Evolutionary conservation across 495 filamentous ascomycete species (phyloP).

Genomic region (Lasiosphaeriaceae sp.): DNA sequence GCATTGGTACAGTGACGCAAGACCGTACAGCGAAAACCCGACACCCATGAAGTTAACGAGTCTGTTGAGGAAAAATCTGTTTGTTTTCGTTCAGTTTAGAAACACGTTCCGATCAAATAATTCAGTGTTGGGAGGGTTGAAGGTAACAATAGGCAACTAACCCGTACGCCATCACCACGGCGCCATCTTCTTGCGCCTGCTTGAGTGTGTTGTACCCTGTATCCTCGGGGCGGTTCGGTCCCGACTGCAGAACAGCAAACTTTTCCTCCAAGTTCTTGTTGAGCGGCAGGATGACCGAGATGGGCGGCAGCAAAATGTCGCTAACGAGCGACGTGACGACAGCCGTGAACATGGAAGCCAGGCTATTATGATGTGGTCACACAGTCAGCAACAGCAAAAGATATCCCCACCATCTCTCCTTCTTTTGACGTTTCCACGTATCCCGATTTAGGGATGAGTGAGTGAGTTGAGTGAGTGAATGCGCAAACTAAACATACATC

Average conservation of each 20-base stretch:
- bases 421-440: background rate
- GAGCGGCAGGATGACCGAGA: slow-evolving; percentile 65
- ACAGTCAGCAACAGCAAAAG: background rate
- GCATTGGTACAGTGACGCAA: slow-evolving; percentile 63
- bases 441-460: too few species aligned
- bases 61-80: slow-evolving; percentile 61
- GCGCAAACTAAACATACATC: slow-evolving; percentile 61
- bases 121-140: background rate
- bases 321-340: slow-evolving; percentile 69
- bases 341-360: slow-evolving; percentile 68
- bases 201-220: slow-evolving; percentile 64
- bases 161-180: slow-evolving; percentile 69
- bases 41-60: slow-evolving; percentile 63
- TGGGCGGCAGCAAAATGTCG: slow-evolving; percentile 64
- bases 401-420: background rate
- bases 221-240: slow-evolving; percentile 44
- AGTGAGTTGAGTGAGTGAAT: too few species aligned
- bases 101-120: background rate
- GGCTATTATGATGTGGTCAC: slow-evolving; percentile 32
- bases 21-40: slow-evolving; percentile 59
- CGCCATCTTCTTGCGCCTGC: slow-evolving; percentile 66
- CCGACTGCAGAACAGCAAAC: slow-evolving; percentile 61
- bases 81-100: background rate
- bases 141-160: slow-evolving; percentile 22
- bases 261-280: slow-evolving; percentile 72